Evolutionary conservation across 2,329 filamentous ascomycete species (phyloP), one percentile per base, ranked within the genome.

Genomic region (Xylaria sp.): DNA sequence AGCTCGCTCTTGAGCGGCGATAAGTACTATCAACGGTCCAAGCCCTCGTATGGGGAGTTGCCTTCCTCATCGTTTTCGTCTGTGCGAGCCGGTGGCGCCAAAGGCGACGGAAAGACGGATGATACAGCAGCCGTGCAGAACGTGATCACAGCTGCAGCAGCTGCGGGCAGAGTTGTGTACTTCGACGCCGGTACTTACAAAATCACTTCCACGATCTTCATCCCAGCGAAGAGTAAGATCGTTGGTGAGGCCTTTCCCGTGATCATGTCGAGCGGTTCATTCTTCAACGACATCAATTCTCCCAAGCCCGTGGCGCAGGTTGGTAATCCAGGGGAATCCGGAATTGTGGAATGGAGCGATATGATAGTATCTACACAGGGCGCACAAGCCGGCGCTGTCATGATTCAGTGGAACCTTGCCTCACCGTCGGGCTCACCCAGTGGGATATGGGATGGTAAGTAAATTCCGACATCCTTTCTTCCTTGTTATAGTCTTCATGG

Each of bases 101-200:
- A 85, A 74, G 93, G 93, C 69, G 91, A 96, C 74, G 93, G 91
- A 41, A 78, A 78, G 1, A 90, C 91, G 1, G 93, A 96, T 71
- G 93, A 96, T 76, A 94, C 93, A 1, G 83, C 82, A 7, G 88
- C 87, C n/a, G 86, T 96, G 65, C 91, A 93, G 75, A 81, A 81
- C 15, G 86, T 92, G 13, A 84, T 95, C 68, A 83, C 87, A 66
- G 75, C 78, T 4, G 86, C 84, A 41, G 86, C 86, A 9, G 82
- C 83, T 2, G 76, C 82, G 0, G 85, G 85, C 60, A 83, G 85
- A 63, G 78, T 91, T 39, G 85, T 87, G n/a, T 91, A 85, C 74
- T 82, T 91, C 65, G 88, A 90, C 70, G 85, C 85, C 30, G 89
- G 90, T 8, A 83, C 86, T 32, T 91, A 91, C 73, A 80, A 85